These are phyloP conservation scores for Diaporthe destruens DNA, from an alignment of 2,329 filamentous ascomycete genomes.

Conservation along the genomic window DNA sequence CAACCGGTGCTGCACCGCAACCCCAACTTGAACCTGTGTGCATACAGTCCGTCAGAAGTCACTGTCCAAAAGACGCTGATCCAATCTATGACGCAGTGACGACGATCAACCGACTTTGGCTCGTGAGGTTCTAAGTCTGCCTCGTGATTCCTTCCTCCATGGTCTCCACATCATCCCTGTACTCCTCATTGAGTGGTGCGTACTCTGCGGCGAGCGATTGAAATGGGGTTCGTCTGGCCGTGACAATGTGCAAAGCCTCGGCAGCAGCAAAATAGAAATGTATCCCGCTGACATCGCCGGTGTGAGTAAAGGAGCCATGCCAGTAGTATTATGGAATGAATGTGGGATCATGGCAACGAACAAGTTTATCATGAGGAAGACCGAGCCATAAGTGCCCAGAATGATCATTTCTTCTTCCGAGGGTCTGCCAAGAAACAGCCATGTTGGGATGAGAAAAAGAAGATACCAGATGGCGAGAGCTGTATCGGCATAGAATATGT, in stretches of 20 bases:
- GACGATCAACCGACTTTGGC: too few species aligned
- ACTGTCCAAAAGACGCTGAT: too few species aligned
- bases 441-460: conserved; percentile 42
- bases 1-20: too few species aligned
- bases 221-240: background rate
- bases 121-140: background rate
- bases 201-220: conserved; percentile 31
- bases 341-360: background rate
- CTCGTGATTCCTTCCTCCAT: conserved; percentile 16
- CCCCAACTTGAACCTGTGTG: background rate
- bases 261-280: conserved; percentile 37
- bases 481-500: conserved; percentile 42
- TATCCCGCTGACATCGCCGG: conserved; percentile 10
- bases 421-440: conserved; percentile 28
- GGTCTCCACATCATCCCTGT: conserved; percentile 10
- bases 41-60: background rate
- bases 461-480: conserved; percentile 39
- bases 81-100: too few species aligned
- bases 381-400: conserved; percentile 43
- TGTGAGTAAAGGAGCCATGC: background rate
- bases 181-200: conserved; percentile 14
- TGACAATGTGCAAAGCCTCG: conserved; percentile 35
- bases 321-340: too few species aligned
- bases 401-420: conserved; percentile 33
- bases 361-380: conserved; percentile 44